Conservation (phyloP, 768 basidiomycete genomes). For the Tremella fuciformis region DNA sequence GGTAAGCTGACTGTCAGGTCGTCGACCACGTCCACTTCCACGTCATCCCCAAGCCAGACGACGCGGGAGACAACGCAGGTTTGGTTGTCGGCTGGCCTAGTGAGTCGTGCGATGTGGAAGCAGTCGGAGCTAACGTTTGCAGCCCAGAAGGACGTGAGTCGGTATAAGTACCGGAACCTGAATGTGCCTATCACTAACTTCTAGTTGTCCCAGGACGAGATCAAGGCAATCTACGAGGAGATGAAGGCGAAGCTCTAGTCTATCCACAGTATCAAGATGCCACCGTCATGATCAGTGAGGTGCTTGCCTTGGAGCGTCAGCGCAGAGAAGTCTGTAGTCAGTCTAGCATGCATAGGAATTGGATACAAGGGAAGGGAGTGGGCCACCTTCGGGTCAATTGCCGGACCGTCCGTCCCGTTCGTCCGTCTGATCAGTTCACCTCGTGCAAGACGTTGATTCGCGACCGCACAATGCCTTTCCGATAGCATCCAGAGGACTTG, state of each 20-base stretch:
- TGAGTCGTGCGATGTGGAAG: conserved; percentile 17
- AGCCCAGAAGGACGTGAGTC: conserved; percentile 47
- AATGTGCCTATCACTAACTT: neutral
- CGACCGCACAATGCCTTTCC: no score
- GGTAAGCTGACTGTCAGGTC: conserved; percentile 54
- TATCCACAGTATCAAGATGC: no score
- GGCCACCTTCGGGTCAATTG: no score
- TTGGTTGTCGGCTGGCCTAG: conserved; percentile 78
- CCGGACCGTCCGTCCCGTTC: no score
- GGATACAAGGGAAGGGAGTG: no score
- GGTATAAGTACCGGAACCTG: neutral
- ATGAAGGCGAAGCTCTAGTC: conserved; percentile 59
- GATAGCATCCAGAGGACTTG: no score
- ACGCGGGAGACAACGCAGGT: conserved; percentile 62
- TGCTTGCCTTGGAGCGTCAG: no score
- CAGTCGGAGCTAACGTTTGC: neutral
- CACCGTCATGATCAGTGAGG: neutral
- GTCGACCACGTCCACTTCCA: conserved; percentile 92
- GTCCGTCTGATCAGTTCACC: no score
- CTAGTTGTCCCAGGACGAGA: conserved; percentile 62
- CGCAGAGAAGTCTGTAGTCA: no score
- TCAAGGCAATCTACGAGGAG: conserved; percentile 62
- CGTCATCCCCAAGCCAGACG: conserved; percentile 82
- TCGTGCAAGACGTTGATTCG: no score
- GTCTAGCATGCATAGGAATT: no score